phyloP scores from a whole-genome alignment of 352 stramenopile species.

The Pythium coloratum region DNA sequence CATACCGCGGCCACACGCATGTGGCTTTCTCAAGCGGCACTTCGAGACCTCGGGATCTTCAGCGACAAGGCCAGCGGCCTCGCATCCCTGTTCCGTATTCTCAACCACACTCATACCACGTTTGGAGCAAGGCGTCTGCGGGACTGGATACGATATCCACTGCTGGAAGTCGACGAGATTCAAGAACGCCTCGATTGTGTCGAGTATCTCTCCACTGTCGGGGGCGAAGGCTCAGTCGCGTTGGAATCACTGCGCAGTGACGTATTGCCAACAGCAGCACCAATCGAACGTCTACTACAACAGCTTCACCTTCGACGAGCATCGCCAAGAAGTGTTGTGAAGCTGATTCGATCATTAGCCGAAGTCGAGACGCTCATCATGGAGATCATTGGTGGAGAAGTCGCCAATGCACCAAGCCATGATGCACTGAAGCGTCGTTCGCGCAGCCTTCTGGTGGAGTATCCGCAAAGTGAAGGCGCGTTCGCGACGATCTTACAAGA shows the following conservation, averaged over 20 bases:
- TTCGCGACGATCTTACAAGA: background rate
- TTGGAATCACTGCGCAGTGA: conserved; percentile 11
- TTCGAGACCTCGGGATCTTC: conserved; percentile 7
- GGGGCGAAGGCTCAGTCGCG: background rate
- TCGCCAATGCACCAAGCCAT: background rate
- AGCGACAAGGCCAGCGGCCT: background rate
- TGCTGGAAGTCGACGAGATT: conserved; percentile 10
- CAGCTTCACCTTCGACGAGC: conserved; percentile 16
- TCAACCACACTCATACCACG: conserved; percentile 20
- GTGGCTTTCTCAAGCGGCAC: background rate
- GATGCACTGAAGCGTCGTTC: background rate
- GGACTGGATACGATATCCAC: conserved; percentile 16
- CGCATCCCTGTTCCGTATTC: conserved; percentile 19
- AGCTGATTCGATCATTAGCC: background rate
- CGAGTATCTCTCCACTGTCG: conserved; percentile 1
- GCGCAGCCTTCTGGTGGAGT: background rate
- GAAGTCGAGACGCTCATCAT: background rate
- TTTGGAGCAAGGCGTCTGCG: conserved; percentile 19
- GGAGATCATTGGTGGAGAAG: background rate
- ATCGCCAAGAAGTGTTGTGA: conserved; percentile 2
- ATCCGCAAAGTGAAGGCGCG: background rate
- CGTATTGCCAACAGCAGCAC: conserved; percentile 2
- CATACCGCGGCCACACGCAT: background rate
- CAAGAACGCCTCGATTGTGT: conserved; percentile 16
- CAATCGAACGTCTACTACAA: conserved; percentile 5